A percentile compares a stretch with the other conserved stretches of the same genome.
Conservation (phyloP, 257 asterid species). For the Nicotiana tabacum region DNA sequence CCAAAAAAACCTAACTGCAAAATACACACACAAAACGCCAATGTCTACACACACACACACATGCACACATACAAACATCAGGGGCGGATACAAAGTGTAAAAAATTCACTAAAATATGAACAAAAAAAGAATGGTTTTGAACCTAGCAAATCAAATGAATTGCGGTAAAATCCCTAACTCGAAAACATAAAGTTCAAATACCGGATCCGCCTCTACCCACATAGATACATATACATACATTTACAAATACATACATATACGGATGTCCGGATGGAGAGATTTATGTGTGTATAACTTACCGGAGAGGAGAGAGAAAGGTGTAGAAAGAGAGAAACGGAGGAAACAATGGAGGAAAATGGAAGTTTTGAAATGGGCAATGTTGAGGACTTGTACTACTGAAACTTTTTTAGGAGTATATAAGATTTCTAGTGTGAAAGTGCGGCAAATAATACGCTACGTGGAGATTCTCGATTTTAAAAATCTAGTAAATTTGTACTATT, state of each 20-base stretch:
- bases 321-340: background rate
- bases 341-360: background rate
- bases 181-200: background rate
- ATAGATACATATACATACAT: background rate
- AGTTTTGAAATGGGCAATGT: background rate
- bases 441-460: slow-evolving; percentile 2
- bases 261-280: background rate
- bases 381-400: background rate
- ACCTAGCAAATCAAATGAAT: too few species aligned
- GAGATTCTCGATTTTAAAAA: background rate
- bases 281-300: background rate
- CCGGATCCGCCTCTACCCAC: background rate
- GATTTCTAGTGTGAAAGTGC: background rate
- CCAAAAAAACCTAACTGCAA: background rate
- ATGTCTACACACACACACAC: background rate
- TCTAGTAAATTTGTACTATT: background rate
- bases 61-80: too few species aligned
- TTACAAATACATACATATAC: background rate
- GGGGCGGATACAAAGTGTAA: too few species aligned
- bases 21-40: background rate
- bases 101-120: too few species aligned
- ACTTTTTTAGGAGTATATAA: background rate
- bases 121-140: too few species aligned
- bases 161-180: too few species aligned
- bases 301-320: background rate